Conservation (phyloP, 176 grass and related monocot species). For the Avena eriantha region DNA sequence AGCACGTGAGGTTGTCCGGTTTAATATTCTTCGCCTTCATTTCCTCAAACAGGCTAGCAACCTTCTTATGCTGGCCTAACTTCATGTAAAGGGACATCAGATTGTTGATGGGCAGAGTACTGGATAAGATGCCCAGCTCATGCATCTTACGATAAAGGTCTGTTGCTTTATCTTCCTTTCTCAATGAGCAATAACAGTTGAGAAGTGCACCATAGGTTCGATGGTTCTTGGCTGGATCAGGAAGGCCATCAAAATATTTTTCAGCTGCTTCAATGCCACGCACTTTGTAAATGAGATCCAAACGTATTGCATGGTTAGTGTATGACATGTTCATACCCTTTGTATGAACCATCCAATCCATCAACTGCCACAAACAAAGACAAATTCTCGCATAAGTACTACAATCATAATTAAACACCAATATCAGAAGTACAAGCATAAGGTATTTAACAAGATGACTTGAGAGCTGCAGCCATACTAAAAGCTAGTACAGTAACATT, state of each 20-base stretch:
- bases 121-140: conserved; percentile 39
- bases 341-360: conserved; percentile 75
- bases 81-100: conserved; percentile 73
- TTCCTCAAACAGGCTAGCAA: conserved; percentile 50
- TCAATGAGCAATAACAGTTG: conserved; percentile 56
- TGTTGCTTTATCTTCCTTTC: conserved; percentile 63
- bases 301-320: conserved; percentile 67
- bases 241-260: conserved; percentile 65
- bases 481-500: not conserved
- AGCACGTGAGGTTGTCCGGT: conserved; percentile 63
- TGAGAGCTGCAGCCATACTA: conserved; percentile 21
- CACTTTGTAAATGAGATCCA: conserved; percentile 70
- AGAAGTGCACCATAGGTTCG: conserved; percentile 70
- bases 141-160: conserved; percentile 68
- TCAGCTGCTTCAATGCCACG: conserved; percentile 66
- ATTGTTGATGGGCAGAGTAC: conserved; percentile 58
- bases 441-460: conserved; percentile 3
- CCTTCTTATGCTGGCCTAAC: conserved; percentile 62
- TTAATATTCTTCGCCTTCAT: conserved; percentile 78
- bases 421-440: conserved; percentile 32
- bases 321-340: conserved; percentile 66
- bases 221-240: conserved; percentile 58
- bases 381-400: conserved; percentile 21
- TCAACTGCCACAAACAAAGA: conserved; percentile 46
- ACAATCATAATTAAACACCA: conserved; percentile 29